Conservation (phyloP, 805 yeast genomes). For the Candida dajiaensis region DNA sequence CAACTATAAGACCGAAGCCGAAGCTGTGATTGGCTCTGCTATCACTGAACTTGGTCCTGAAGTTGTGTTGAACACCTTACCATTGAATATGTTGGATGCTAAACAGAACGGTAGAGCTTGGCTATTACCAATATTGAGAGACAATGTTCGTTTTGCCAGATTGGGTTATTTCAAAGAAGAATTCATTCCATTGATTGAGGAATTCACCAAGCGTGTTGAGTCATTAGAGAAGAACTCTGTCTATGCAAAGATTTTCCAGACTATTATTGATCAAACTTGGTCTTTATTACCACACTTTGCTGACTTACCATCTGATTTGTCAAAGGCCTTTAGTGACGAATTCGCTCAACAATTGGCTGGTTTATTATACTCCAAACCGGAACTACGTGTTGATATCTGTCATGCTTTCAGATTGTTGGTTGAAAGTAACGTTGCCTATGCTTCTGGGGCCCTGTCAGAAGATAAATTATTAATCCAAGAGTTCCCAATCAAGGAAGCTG, state of each 20-base stretch:
- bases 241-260: slow-evolving; percentile 71
- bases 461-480: slow-evolving; percentile 54
- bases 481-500: slow-evolving; percentile 52
- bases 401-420: slow-evolving; percentile 73
- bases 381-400: slow-evolving; percentile 76
- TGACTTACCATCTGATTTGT: slow-evolving; percentile 76
- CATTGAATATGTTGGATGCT: slow-evolving; percentile 63
- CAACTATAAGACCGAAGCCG: slow-evolving; percentile 71
- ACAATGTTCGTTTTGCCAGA: slow-evolving; percentile 68
- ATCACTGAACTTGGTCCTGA: slow-evolving; percentile 84
- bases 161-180: slow-evolving; percentile 56
- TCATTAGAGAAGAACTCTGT: slow-evolving; percentile 49
- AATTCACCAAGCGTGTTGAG: slow-evolving; percentile 45
- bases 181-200: slow-evolving; percentile 59
- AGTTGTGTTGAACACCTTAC: slow-evolving; percentile 63
- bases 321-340: slow-evolving; percentile 55
- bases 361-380: slow-evolving; percentile 66
- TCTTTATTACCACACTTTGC: slow-evolving; percentile 84
- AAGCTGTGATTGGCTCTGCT: slow-evolving; percentile 72
- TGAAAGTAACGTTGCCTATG: slow-evolving; percentile 64
- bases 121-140: slow-evolving; percentile 87
- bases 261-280: slow-evolving; percentile 91
- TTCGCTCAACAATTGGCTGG: slow-evolving; percentile 78
- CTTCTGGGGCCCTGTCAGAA: slow-evolving; percentile 51
- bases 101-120: slow-evolving; percentile 85